phyloP scores from a whole-genome alignment of 371 early-diverging fungal species.

The Fennellomyces sp. region DNA sequence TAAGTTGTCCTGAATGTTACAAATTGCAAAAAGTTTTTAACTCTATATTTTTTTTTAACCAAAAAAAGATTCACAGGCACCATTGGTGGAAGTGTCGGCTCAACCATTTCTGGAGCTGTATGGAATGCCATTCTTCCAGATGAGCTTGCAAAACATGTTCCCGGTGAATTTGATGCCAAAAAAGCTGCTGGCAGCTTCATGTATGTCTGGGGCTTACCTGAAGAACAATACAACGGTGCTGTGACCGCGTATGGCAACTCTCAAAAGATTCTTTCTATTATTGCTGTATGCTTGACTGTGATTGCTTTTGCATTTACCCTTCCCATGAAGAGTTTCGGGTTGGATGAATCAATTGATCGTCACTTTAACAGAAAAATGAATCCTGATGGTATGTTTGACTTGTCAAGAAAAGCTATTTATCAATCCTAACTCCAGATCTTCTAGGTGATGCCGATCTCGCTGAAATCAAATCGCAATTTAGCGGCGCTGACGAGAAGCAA shows the following conservation, averaged over 20 bases:
- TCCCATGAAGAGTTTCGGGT: slow-evolving; percentile 32
- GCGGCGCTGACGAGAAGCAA: too few species aligned
- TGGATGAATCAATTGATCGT: slow-evolving; percentile 11
- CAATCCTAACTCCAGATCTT: background rate
- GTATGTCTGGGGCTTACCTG: slow-evolving; percentile 23
- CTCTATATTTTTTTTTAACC: slow-evolving; percentile 22
- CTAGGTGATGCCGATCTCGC: too few species aligned
- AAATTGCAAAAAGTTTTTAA: too few species aligned
- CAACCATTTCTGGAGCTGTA: slow-evolving; percentile 38
- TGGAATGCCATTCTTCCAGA: slow-evolving; percentile 43
- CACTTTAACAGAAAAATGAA: background rate
- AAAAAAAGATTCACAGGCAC: too few species aligned
- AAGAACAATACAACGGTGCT: slow-evolving; percentile 28
- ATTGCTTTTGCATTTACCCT: slow-evolving; percentile 28
- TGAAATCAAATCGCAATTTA: too few species aligned
- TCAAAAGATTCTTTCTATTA: slow-evolving; percentile 32
- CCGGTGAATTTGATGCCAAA: slow-evolving; percentile 31
- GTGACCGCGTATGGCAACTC: slow-evolving; percentile 31
- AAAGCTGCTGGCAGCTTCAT: slow-evolving; percentile 24
- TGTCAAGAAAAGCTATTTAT: too few species aligned
- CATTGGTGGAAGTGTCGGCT: slow-evolving; percentile 25
- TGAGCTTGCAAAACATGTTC: slow-evolving; percentile 30
- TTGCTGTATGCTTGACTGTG: slow-evolving; percentile 27
- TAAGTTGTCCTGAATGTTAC: too few species aligned
- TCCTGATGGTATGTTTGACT: background rate